A percentile compares a stretch with the other conserved stretches of the same genome.
Conservation (phyloP, 805 yeast species). For the Spathaspora passalidarum region DNA sequence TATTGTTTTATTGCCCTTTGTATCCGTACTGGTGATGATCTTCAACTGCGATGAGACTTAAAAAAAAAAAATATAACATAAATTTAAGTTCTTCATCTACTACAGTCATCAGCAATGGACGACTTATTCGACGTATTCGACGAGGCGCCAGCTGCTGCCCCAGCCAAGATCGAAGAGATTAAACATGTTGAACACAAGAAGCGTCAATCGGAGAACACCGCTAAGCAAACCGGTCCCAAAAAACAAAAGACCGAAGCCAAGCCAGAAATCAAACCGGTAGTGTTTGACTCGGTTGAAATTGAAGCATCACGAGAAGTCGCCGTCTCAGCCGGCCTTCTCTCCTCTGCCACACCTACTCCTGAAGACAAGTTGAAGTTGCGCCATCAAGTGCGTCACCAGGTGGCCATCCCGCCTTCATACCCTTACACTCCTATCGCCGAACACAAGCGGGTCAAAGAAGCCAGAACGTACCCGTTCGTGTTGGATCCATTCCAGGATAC, state of each 20-base stretch:
- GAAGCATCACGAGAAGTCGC: constrained; percentile 87
- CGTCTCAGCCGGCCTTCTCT: constrained; percentile 65
- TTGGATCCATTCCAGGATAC: constrained; percentile 98
- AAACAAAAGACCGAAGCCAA: constrained; percentile 15
- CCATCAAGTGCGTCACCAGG: constrained; percentile 97
- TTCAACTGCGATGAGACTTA: background rate
- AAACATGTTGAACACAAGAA: constrained; percentile 9
- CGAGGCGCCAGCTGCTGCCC: constrained; percentile 46
- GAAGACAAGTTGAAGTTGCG: constrained; percentile 55
- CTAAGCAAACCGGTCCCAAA: constrained; percentile 21
- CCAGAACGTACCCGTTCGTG: constrained; percentile 87
- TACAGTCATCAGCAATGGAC: constrained; percentile 22
- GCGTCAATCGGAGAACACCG: constrained; percentile 20
- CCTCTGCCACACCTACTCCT: background rate
- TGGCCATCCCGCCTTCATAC: constrained; percentile 90
- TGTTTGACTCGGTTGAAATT: constrained; percentile 81
- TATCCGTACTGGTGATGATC: background rate
- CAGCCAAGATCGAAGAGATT: constrained; percentile 21
- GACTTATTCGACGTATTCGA: constrained; percentile 63
- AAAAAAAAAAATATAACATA: background rate
- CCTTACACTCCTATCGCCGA: constrained; percentile 85
- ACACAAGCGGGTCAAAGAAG: constrained; percentile 75
- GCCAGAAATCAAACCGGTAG: constrained; percentile 63
- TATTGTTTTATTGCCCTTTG: too few relatives aligned
- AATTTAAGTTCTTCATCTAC: too few relatives aligned